Percentiles rank a stretch among this genome's conserved stretches.
These are phyloP conservation scores for Trifolium repens DNA, from an alignment of 306 rosid genomes.

Conservation along the genomic window DNA sequence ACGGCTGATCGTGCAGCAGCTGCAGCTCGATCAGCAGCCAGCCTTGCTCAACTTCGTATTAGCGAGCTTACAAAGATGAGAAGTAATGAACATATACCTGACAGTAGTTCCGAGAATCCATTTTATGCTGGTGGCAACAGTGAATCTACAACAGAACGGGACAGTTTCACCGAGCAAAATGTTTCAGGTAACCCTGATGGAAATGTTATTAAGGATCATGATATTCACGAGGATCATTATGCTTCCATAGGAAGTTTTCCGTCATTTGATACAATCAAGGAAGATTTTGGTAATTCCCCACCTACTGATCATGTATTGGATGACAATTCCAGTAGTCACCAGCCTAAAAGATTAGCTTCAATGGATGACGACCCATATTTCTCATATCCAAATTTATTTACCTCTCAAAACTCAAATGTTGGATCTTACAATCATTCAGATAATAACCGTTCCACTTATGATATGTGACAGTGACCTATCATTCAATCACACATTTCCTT, in stretches of 20 bases:
- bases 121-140: constrained; percentile 51
- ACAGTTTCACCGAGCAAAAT: constrained; percentile 39
- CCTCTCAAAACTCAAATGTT: constrained; percentile 57
- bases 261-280: constrained; percentile 51
- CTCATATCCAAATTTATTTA: constrained; percentile 81
- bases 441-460: constrained; percentile 50
- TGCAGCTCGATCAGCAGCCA: constrained; percentile 91
- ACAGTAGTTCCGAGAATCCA: constrained; percentile 61
- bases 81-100: constrained; percentile 49
- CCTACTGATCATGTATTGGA: constrained; percentile 45
- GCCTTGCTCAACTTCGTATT: constrained; percentile 79
- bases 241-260: constrained; percentile 43
- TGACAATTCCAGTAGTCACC: constrained; percentile 49
- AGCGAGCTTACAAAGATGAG: constrained; percentile 71
- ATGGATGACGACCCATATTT: constrained; percentile 82
- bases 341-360: constrained; percentile 71
- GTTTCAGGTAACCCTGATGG: constrained; percentile 39
- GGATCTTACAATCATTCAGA: constrained; percentile 63
- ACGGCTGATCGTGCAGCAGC: constrained; percentile 91
- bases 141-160: constrained; percentile 45
- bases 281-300: constrained; percentile 48
- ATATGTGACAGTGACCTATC: constrained; percentile 38
- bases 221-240: constrained; percentile 49
- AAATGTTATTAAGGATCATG: constrained; percentile 23
- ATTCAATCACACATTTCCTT: not conserved